Evolutionary conservation across 805 yeast genomes (phyloP).

Genomic region (Millerozyma miso): DNA sequence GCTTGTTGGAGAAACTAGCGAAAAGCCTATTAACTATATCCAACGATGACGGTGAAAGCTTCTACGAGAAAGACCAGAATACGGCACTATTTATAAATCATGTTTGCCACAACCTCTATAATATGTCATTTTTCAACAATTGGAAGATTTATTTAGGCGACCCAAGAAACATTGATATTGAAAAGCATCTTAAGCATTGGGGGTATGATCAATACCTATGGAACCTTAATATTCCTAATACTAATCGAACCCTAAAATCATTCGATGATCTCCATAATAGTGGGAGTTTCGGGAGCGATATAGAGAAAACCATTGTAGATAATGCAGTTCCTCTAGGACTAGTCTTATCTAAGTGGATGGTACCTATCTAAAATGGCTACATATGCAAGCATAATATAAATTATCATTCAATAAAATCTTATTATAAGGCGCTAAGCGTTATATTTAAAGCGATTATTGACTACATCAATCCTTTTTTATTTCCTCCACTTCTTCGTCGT

Average conservation of each 20-base stretch:
- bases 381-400: constrained; percentile 1
- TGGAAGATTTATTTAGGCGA: constrained; percentile 5
- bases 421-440: not conserved
- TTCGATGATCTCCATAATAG: not conserved
- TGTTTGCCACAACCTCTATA: constrained; percentile 7
- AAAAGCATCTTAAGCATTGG: not conserved
- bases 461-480: constrained; percentile 2
- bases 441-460: not conserved
- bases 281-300: not conserved
- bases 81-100: constrained; percentile 7
- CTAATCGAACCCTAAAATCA: not conserved
- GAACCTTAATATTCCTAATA: not conserved
- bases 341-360: constrained; percentile 13
- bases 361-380: no score
- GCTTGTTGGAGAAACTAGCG: not conserved
- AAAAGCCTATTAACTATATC: not conserved
- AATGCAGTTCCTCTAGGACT: constrained; percentile 5
- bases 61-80: not conserved
- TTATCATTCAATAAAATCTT: no score
- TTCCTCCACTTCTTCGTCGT: constrained; percentile 11
- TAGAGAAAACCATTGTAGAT: not conserved
- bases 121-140: constrained; percentile 3
- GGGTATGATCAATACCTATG: not conserved
- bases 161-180: not conserved
- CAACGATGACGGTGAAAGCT: not conserved